A percentile compares a stretch with the other conserved stretches of the same genome.
phyloP scores from a whole-genome alignment of 225 moss, liverwort and hornwort genomes.

The Bryoerythrophyllum caledonicum region DNA sequence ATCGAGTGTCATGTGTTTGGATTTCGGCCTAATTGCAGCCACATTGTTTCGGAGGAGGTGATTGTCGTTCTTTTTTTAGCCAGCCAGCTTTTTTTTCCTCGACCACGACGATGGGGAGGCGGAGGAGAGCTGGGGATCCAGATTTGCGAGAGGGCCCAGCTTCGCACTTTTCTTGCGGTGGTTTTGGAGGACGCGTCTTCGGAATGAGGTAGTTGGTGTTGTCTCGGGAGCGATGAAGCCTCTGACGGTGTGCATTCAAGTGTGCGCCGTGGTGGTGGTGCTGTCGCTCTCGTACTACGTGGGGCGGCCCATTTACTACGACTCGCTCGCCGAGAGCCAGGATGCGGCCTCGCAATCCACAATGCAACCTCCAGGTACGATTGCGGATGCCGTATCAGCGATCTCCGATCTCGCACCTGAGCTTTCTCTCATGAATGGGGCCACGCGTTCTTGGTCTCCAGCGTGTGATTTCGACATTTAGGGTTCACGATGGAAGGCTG shows the following conservation, averaged over 20 bases:
- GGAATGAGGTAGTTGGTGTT: no score
- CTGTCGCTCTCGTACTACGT: slow-evolving; percentile 41
- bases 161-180: no score
- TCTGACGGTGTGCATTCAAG: slow-evolving; percentile 30
- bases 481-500: slow-evolving; percentile 35
- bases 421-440: background rate
- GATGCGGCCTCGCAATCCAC: slow-evolving; percentile 33
- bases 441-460: background rate
- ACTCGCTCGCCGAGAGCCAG: slow-evolving; percentile 39
- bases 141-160: no score
- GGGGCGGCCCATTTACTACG: slow-evolving; percentile 46
- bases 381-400: background rate
- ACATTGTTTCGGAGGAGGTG: no score
- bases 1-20: no score
- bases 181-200: no score
- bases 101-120: no score
- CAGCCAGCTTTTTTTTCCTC: no score
- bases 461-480: slow-evolving; percentile 22
- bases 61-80: no score
- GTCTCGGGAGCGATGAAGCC: slow-evolving; percentile 45
- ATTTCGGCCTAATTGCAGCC: no score
- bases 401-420: background rate
- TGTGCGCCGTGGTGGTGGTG: slow-evolving; percentile 44
- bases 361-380: slow-evolving; percentile 19
- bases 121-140: no score